Percentiles rank a stretch among this genome's conserved stretches.
These are phyloP conservation scores for Ganoderma leucocontextum DNA, from an alignment of 1,284 basidiomycete genomes.

Conservation along the genomic window DNA sequence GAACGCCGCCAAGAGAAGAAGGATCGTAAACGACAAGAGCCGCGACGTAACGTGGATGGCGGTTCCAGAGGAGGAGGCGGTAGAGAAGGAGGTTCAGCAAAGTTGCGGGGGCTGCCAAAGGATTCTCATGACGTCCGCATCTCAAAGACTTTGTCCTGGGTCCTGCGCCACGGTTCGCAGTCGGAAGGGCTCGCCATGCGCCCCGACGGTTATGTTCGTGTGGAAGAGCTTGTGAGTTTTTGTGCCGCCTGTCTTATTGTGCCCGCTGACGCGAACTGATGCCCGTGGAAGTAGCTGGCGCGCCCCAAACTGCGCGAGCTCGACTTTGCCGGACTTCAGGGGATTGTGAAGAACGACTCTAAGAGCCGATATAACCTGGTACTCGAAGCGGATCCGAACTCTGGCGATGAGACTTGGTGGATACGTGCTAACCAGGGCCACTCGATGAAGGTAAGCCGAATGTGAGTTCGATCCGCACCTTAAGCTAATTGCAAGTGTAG, in stretches of 20 bases:
- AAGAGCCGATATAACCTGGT: conserved; percentile 84
- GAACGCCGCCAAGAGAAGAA: conserved; percentile 18
- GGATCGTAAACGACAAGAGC: conserved; percentile 21
- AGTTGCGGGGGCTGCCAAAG: conserved; percentile 56
- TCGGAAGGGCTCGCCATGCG: conserved; percentile 80
- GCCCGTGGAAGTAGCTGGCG: conserved; percentile 36
- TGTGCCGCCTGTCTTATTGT: neutral
- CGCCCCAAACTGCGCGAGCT: conserved; percentile 40
- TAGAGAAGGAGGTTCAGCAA: conserved; percentile 38
- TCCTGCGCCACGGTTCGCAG: conserved; percentile 85
- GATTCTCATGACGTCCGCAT: conserved; percentile 61
- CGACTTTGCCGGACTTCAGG: conserved; percentile 66
- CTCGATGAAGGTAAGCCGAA: conserved; percentile 70
- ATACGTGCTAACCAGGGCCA: conserved; percentile 97
- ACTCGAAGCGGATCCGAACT: conserved; percentile 57
- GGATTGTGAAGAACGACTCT: conserved; percentile 77
- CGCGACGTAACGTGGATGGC: conserved; percentile 14
- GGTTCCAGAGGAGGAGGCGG: conserved; percentile 14
- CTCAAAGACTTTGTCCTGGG: conserved; percentile 85
- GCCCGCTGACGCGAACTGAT: conserved; percentile 10
- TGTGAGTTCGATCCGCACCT: neutral
- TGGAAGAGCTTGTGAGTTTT: conserved; percentile 74
- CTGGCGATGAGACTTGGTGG: conserved; percentile 68
- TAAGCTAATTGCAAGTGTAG: conserved; percentile 44
- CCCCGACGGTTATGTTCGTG: conserved; percentile 80